A percentile compares a stretch with the other conserved stretches of the same genome.
These are phyloP conservation scores for Trichoderma aggressivum DNA, from an alignment of 2,329 filamentous ascomycete genomes.

Conservation along the genomic window DNA sequence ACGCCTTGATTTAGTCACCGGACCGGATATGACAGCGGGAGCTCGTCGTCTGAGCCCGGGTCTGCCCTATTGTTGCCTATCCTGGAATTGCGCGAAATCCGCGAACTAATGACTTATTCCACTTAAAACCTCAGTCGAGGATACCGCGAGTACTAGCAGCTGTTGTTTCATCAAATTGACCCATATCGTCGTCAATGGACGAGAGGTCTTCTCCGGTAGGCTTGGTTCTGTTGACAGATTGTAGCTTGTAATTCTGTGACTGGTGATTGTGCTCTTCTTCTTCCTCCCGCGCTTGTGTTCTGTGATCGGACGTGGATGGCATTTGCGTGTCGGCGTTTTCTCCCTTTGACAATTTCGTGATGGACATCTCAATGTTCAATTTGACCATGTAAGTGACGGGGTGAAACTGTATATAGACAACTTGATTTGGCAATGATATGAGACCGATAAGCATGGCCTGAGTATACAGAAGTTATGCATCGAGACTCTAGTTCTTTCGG, in stretches of 20 bases:
- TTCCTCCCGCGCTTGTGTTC: background rate
- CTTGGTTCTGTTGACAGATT: background rate
- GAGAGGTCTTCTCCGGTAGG: background rate
- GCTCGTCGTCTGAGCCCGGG: slow-evolving; percentile 2
- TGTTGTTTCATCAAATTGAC: background rate
- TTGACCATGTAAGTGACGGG: slow-evolving; percentile 51
- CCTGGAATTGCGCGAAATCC: background rate
- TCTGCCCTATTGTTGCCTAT: background rate
- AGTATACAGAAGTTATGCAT: background rate
- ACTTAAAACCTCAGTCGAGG: background rate
- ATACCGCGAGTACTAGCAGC: slow-evolving; percentile 3
- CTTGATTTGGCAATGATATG: slow-evolving; percentile 25
- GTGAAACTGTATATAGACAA: slow-evolving; percentile 48
- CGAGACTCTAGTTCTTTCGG: background rate
- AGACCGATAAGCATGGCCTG: slow-evolving; percentile 13
- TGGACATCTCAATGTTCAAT: slow-evolving; percentile 51
- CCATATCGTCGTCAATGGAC: slow-evolving; percentile 7
- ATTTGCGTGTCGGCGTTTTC: background rate
- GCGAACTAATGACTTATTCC: background rate
- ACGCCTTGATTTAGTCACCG: background rate
- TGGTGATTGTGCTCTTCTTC: background rate
- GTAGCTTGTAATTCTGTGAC: background rate
- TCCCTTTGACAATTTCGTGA: slow-evolving; percentile 37
- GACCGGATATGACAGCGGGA: slow-evolving; percentile 5
- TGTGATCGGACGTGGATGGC: background rate